Evolutionary conservation across 2,329 filamentous ascomycete genomes (phyloP), one percentile per base, ranked within the genome.

Genomic region (Botrytis tulipae): DNA sequence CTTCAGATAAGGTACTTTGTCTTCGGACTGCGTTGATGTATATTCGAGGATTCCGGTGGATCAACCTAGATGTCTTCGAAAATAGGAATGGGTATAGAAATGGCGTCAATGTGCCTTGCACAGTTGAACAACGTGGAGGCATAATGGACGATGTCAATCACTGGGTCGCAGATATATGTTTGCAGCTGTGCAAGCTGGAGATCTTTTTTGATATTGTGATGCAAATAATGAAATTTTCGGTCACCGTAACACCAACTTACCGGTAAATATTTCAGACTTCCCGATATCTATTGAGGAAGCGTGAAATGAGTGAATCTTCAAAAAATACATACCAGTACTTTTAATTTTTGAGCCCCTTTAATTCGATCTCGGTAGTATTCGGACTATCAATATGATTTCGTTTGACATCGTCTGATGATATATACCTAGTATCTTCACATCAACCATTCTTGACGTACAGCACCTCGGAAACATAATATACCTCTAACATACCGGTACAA

Each of bases 51-150:
- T 16, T 54, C 54, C 70, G 48, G 20, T 65, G 67, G 18, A 63
- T 35, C 8, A 54, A 46, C 22, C 66, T 71, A 42, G 75, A 32
- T 18, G 74, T 32, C 51, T 73, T 74, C 5, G 74, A 73, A n/a
- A 78, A 63, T 12, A 82, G 72, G 29, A 78, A 79, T 4, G 81
- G 80, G 57, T 82, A 81, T 14, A 82, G 76, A 66, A 82, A 82
- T 3, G 81, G 81, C 2, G 78, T 79, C 62, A 81, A 72, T 46
- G 79, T 82, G 59, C 77, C 78, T 63, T 74, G 76, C 18, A 80
- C 71, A 37, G 65, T 61, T 14, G 78, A 73, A 78, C 79, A 81
- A 77, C 77, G 74, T 76, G 79, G 79, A 68, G 80, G 78, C 80
- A 82, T 82, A 40, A 46, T 14, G 29, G 57, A 37, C 22, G 60